A percentile compares a stretch with the other conserved stretches of the same genome.
These are phyloP conservation scores for Dryas alaskensis DNA, from an alignment of 306 rosid genomes.

Conservation along the genomic window DNA sequence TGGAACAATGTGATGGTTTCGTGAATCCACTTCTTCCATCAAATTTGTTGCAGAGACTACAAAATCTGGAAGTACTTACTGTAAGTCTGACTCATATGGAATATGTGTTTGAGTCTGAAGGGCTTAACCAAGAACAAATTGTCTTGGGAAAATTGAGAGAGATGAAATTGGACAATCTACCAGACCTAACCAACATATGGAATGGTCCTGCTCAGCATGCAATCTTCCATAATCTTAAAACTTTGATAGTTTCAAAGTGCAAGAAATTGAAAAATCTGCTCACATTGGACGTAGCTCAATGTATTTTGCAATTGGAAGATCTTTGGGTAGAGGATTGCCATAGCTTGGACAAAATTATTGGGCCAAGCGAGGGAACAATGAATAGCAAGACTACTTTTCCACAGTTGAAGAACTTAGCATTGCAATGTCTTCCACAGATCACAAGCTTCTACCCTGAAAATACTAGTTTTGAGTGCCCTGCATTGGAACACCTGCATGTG, in stretches of 20 bases:
- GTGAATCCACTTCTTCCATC: slow-evolving; percentile 7
- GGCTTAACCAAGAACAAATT: neutral
- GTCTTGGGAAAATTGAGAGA: slow-evolving; percentile 4
- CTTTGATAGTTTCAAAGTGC: neutral
- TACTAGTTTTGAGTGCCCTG: neutral
- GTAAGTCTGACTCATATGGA: neutral
- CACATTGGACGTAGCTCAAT: neutral
- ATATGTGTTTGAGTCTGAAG: slow-evolving; percentile 1
- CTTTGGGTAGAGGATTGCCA: neutral
- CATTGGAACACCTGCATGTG: slow-evolving; percentile 5
- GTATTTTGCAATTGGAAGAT: slow-evolving; percentile 5
- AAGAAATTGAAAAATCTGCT: neutral
- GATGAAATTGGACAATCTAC: neutral
- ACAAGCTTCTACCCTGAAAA: neutral
- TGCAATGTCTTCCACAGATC: neutral
- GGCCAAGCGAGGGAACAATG: neutral
- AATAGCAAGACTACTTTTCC: neutral
- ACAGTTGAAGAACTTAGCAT: neutral
- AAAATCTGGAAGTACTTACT: neutral
- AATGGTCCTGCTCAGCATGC: neutral
- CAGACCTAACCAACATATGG: neutral
- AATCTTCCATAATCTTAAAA: neutral
- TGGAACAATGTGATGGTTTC: neutral
- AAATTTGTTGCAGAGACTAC: neutral
- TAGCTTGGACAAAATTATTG: neutral